These are phyloP conservation scores for Hypoxylon sp. DNA, from an alignment of 2,329 filamentous ascomycete genomes.

Conservation along the genomic window DNA sequence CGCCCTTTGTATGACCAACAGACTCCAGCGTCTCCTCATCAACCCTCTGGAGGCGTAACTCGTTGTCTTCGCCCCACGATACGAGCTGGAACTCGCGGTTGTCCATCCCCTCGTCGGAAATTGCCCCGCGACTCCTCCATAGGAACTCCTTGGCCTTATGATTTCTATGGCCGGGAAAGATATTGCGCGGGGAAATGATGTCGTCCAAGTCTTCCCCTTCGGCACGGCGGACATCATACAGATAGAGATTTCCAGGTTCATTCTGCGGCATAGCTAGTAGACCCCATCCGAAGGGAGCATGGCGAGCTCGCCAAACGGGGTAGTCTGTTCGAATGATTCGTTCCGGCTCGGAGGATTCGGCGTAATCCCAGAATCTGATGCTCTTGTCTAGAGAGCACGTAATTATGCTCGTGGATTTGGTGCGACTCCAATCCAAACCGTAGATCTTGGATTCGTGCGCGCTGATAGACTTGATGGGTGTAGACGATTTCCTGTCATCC, in stretches of 20 bases:
- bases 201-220: conserved; percentile 55
- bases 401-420: conserved; percentile 73
- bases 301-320: conserved; percentile 88
- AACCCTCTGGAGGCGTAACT: conserved; percentile 79
- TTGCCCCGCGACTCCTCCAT: conserved; percentile 79
- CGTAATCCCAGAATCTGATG: conserved; percentile 92
- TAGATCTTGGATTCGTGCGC: conserved; percentile 95
- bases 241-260: conserved; percentile 81
- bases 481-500: conserved; percentile 82
- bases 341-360: conserved; percentile 69
- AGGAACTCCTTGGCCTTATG: conserved; percentile 88
- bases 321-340: conserved; percentile 83
- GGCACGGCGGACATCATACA: conserved; percentile 74
- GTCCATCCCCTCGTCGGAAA: conserved; percentile 74
- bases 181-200: conserved; percentile 58
- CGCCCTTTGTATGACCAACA: conserved; percentile 78
- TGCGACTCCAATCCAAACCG: conserved; percentile 92
- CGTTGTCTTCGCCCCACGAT: conserved; percentile 88
- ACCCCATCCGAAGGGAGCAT: conserved; percentile 88
- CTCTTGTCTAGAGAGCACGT: conserved; percentile 92
- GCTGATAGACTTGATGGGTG: conserved; percentile 82
- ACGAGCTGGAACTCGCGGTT: conserved; percentile 91
- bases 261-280: conserved; percentile 92
- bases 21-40: conserved; percentile 68
- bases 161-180: conserved; percentile 68